Evolutionary conservation across 805 yeast genomes (phyloP), one percentile per base, ranked within the genome.

Genomic region (Wickerhamiella cacticola): DNA sequence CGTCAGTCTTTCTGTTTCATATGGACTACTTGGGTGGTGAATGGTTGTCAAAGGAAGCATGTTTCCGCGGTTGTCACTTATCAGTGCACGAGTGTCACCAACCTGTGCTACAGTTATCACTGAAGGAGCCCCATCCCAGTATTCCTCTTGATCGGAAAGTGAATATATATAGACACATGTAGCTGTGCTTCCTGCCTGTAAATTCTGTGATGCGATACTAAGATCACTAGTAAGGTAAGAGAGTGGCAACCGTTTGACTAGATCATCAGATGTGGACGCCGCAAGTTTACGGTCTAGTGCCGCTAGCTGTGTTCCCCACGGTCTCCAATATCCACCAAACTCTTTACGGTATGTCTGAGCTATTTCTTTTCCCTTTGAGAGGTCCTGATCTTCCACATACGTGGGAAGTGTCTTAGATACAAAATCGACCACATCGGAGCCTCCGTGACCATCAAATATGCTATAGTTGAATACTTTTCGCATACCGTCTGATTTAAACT

Each of bases 371-470:
- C 73, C 63, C 48, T 65, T 57, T 45, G 61, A 58, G 49, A 67
- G 52, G 43, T 67, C 64, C 25, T 60, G 60, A 31, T 52, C 56
- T 53, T 78, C 94, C 59, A 74, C 75, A 56, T 62, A 70, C 54
- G 59, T 60, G 48, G 71, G 78, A 25, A 92, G 68, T 48, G 77
- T 68, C 2, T 69, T 63, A 18, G 71, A 65, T 10, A 88, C 67
- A 57, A 73, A 82, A 21, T 68, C 71, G 41, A 87, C 72, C 56
- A 95, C 84, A 47, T 79, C 79, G 21, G 70, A 71, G 19, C 95
- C 94, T 6, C 97, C 98, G 65, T 92, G 98, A 8, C 98, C 98
- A 65, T 92, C 98, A 63, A 83, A 87, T 1, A 92, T 73, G 41
- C 77, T 76, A 57, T 84, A 79, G 54, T 76, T 77, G 65, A 89